Base-by-base conservation (phyloP, 495 filamentous ascomycete species). In the Ramalina intermedia region DNA sequence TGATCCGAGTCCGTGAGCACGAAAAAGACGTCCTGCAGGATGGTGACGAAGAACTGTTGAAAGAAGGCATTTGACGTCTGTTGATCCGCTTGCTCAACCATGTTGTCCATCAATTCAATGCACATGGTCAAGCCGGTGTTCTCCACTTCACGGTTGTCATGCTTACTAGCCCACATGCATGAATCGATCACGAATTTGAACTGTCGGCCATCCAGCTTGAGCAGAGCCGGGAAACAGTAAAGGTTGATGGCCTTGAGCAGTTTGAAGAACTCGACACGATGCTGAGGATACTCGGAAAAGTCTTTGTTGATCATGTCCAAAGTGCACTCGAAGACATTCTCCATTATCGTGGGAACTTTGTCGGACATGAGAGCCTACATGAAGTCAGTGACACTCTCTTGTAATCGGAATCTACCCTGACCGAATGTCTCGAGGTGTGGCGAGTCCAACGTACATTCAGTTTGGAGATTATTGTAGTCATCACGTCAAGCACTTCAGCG, bases 291-390 rank as follows among this genome's bases (percentile, higher is more conserved):
- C 62, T 99, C 91, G 41, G 94, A 93, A 69, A 96, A 99, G 61
- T 99, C 90, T 66, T 96, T 99, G 76, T 96, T 99, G 70, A 99
- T 96, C 91, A 99, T 99, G 54, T 94, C 85, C 37, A 99, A 70
- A 7, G 91, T 99, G 68, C 91, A 96, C 64, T 95, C 90, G 61
- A 99, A 99, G 17, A 99, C 87, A 58, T 89, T 91, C 61, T 96
- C 88, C 87, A 99, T 94, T 62, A 96, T 96, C 39, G 80, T 80
- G 0, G 88, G 86, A 2, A 99, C 87, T 65, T 96, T 93, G 61
- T 96, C 91, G 61, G 96, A 89, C 93, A 96, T 96, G 58, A 94
- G 71, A 52, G 75, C 78, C 87, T 83, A 51, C 5, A 48, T 17
- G 14, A 48, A 48, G 59, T 75, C 53, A 72, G 66, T 37, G 26